These are phyloP conservation scores for Arachis hypogaea DNA, from an alignment of 306 rosid species.

Conservation along the genomic window DNA sequence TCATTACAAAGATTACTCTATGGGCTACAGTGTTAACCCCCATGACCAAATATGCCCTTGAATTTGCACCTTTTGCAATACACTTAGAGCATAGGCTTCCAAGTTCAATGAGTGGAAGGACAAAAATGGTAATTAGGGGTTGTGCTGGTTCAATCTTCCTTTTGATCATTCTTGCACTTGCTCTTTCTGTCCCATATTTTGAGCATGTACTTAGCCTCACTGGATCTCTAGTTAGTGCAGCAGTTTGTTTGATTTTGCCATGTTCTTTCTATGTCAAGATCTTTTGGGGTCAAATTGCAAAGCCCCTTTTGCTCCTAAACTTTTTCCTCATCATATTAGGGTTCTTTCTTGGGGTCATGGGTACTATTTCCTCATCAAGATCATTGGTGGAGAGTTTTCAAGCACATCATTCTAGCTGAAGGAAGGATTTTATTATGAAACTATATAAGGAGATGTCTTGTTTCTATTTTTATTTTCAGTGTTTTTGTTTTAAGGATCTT, in stretches of 20 bases:
- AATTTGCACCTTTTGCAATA: conserved; percentile 68
- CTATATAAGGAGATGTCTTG: background rate
- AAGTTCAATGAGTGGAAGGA: conserved; percentile 43
- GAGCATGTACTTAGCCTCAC: conserved; percentile 73
- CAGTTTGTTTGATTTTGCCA: conserved; percentile 54
- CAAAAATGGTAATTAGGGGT: conserved; percentile 53
- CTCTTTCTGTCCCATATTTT: conserved; percentile 70
- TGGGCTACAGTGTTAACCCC: conserved; percentile 85
- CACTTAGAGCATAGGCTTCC: conserved; percentile 69
- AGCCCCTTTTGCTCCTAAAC: conserved; percentile 48
- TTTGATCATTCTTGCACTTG: conserved; percentile 55
- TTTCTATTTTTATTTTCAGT: background rate
- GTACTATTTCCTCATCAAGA: conserved; percentile 64
- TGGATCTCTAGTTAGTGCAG: conserved; percentile 64
- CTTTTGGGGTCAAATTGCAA: conserved; percentile 59
- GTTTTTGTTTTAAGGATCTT: no score
- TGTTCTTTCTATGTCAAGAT: conserved; percentile 69
- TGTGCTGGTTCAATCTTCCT: conserved; percentile 55
- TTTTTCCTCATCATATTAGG: conserved; percentile 49
- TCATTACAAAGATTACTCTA: conserved; percentile 61
- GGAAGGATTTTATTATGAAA: background rate
- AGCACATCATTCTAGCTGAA: conserved; percentile 36
- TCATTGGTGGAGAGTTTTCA: conserved; percentile 42
- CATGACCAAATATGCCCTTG: conserved; percentile 82
- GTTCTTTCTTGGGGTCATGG: conserved; percentile 53